Percentiles rank a stretch among this genome's conserved stretches.
Conservation (phyloP, 2,329 filamentous ascomycete genomes). For the Hypoxylon rubiginosum region DNA sequence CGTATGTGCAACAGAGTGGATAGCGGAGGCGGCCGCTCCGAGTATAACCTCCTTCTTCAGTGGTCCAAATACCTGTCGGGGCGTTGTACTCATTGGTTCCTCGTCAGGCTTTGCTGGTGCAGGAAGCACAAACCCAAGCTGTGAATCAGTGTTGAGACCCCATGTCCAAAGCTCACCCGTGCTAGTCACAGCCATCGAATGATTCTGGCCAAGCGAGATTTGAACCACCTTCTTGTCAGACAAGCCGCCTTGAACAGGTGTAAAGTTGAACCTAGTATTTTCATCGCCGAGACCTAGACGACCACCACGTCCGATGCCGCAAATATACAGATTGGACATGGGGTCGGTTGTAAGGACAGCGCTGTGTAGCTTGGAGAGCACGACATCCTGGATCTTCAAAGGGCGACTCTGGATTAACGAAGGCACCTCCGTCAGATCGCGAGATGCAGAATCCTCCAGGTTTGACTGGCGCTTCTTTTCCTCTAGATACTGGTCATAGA, state of each 20-base stretch:
- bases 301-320: slow-evolving; percentile 91
- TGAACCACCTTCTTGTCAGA: slow-evolving; percentile 79
- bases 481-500: slow-evolving; percentile 77
- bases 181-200: slow-evolving; percentile 87
- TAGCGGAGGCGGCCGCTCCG: slow-evolving; percentile 87
- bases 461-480: slow-evolving; percentile 52
- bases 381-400: slow-evolving; percentile 82
- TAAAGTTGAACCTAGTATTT: slow-evolving; percentile 87
- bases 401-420: slow-evolving; percentile 78
- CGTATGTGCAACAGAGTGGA: slow-evolving; percentile 93
- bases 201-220: slow-evolving; percentile 91
- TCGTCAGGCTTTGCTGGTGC: slow-evolving; percentile 77
- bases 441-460: slow-evolving; percentile 51
- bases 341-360: slow-evolving; percentile 89
- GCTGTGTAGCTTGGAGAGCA: slow-evolving; percentile 91
- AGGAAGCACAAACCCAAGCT: slow-evolving; percentile 87
- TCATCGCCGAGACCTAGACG: slow-evolving; percentile 91
- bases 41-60: slow-evolving; percentile 87
- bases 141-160: slow-evolving; percentile 88
- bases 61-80: slow-evolving; percentile 90
- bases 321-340: slow-evolving; percentile 91
- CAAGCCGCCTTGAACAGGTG: slow-evolving; percentile 83
- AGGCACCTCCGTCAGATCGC: slow-evolving; percentile 71
- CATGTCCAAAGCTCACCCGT: slow-evolving; percentile 94
- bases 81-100: slow-evolving; percentile 83